Percentiles rank a stretch among this genome's conserved stretches.
Conservation (phyloP, 2,329 filamentous ascomycete species). For the Monosporascus sp. region DNA sequence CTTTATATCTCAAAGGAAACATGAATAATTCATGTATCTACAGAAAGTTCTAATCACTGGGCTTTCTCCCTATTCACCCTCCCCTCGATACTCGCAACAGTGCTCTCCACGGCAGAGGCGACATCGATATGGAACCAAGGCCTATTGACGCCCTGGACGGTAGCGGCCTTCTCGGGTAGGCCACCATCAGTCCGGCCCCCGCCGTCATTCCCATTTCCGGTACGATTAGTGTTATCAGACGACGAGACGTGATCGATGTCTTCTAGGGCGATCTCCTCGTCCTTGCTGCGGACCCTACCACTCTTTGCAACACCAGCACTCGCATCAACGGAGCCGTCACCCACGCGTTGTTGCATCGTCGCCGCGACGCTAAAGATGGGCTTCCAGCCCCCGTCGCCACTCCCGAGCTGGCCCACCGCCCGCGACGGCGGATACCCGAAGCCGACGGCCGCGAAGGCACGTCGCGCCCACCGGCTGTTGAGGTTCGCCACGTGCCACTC, state of each 20-base stretch:
- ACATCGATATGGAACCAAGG: conserved; percentile 50
- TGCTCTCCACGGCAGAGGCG: conserved; percentile 42
- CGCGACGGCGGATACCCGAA: conserved; percentile 36
- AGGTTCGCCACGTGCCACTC: conserved; percentile 50
- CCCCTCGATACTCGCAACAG: conserved; percentile 29
- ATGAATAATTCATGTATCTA: neutral
- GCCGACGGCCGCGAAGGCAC: conserved; percentile 48
- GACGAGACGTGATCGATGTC: conserved; percentile 4
- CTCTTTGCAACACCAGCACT: too few relatives aligned
- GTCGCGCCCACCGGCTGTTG: conserved; percentile 50
- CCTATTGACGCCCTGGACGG: conserved; percentile 42
- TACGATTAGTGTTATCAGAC: neutral
- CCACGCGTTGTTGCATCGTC: neutral
- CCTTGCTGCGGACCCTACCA: neutral
- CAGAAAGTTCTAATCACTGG: neutral
- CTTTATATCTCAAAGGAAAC: too few relatives aligned
- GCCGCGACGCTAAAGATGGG: conserved; percentile 22
- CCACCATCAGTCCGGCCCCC: conserved; percentile 22
- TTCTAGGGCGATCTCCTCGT: neutral
- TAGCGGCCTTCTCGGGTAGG: conserved; percentile 26
- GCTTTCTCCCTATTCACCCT: neutral
- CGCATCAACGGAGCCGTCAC: too few relatives aligned
- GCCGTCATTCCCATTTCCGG: conserved; percentile 7
- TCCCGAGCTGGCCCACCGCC: conserved; percentile 5
- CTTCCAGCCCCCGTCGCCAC: conserved; percentile 8